Evolutionary conservation across 805 yeast species (phyloP).

Genomic region (Candida fluviatilis): DNA sequence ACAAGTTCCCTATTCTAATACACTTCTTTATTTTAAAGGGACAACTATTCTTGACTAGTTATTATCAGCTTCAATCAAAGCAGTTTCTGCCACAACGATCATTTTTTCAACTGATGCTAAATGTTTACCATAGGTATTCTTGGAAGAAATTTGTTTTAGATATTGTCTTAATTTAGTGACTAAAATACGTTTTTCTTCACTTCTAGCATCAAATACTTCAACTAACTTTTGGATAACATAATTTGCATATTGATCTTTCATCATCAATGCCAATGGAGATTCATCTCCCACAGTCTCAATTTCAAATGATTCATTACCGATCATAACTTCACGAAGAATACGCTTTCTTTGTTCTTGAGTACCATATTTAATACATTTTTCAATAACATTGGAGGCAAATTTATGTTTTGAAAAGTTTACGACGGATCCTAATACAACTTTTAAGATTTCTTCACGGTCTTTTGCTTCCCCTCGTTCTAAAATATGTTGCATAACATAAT

Average conservation of each 20-base stretch:
- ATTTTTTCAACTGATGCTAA: constrained; percentile 77
- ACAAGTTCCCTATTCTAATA: neutral
- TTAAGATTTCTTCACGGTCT: constrained; percentile 60
- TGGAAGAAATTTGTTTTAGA: constrained; percentile 62
- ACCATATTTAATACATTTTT: constrained; percentile 82
- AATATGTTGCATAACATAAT: constrained; percentile 95
- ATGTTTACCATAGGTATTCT: constrained; percentile 73
- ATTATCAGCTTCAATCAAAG: constrained; percentile 37
- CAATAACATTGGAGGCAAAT: constrained; percentile 97
- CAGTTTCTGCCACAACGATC: constrained; percentile 52
- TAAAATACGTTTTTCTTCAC: constrained; percentile 62
- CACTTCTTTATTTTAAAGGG: neutral
- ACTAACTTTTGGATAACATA: constrained; percentile 94
- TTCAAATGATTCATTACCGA: constrained; percentile 43
- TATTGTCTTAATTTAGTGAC: constrained; percentile 77
- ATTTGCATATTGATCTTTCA: constrained; percentile 97
- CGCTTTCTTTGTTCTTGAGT: constrained; percentile 54
- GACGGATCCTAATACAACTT: constrained; percentile 65
- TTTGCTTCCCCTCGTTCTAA: constrained; percentile 71
- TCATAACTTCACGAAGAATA: constrained; percentile 64
- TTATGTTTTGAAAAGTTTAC: constrained; percentile 91
- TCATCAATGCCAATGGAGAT: constrained; percentile 80
- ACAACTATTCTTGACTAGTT: neutral
- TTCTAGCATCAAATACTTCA: constrained; percentile 61
- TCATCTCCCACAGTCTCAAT: constrained; percentile 53